Evolutionary conservation across 176 grass and related monocot species (phyloP).

Genomic region (Juncus inflexus): DNA sequence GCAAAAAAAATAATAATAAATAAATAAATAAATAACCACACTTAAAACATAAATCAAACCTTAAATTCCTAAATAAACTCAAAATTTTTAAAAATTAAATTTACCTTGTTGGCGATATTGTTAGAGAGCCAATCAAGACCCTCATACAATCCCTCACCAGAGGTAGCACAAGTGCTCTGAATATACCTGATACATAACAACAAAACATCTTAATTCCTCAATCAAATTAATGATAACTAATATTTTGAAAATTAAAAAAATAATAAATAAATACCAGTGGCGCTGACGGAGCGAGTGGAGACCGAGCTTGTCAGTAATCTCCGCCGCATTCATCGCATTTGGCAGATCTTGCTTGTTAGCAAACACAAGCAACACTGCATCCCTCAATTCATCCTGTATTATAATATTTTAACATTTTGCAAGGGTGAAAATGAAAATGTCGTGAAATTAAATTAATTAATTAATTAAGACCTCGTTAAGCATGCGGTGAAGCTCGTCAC

Average conservation of each 20-base stretch:
- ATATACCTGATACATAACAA: conserved; percentile 23
- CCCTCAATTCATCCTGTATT: conserved; percentile 29
- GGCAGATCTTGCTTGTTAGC: conserved; percentile 31
- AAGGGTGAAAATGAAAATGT: background rate
- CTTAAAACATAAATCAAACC: background rate
- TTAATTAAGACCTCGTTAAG: conserved; percentile 17
- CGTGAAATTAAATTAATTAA: background rate
- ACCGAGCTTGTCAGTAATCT: conserved; percentile 29
- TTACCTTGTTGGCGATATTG: conserved; percentile 32
- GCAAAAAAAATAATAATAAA: background rate
- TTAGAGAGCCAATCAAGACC: conserved; percentile 32
- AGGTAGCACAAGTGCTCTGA: conserved; percentile 30
- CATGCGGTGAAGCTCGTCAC: conserved; percentile 31
- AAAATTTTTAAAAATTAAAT: conserved; percentile 2
- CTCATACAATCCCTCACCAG: conserved; percentile 29
- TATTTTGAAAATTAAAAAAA: background rate
- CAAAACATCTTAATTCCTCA: background rate
- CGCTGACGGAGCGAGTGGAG: conserved; percentile 29
- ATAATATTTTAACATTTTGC: background rate
- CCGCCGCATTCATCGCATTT: conserved; percentile 29
- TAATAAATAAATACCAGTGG: conserved; percentile 9
- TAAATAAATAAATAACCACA: background rate
- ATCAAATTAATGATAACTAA: conserved; percentile 1
- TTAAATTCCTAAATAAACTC: background rate
- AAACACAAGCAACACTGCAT: conserved; percentile 32